Conservation (phyloP, 805 yeast species). For the Ogataea pilisensis region DNA sequence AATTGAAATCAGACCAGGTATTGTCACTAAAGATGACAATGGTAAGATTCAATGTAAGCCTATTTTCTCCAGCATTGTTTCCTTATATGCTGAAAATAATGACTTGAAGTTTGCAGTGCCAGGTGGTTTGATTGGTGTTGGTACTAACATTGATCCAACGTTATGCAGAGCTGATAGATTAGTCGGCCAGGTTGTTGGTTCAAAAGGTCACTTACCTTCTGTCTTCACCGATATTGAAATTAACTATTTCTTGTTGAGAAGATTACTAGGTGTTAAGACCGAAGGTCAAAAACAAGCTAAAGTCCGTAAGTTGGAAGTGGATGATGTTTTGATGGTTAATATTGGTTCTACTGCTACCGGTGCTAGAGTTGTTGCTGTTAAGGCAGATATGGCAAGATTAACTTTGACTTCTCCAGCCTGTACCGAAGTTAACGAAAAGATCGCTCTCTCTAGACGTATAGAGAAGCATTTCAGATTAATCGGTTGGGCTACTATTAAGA, state of each 20-base stretch:
- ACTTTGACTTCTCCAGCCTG: conserved; percentile 97
- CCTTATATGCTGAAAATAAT: conserved; percentile 95
- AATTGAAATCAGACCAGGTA: conserved; percentile 98
- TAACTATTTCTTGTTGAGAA: conserved; percentile 92
- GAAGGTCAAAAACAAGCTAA: conserved; percentile 96
- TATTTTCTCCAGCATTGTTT: conserved; percentile 87
- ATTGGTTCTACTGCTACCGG: conserved; percentile 99
- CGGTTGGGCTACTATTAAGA: conserved; percentile 99
- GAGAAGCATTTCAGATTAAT: conserved; percentile 99
- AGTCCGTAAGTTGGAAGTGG: conserved; percentile 89
- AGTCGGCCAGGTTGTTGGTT: conserved; percentile 99
- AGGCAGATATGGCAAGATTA: conserved; percentile 98
- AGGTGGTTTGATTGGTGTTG: conserved; percentile 99
- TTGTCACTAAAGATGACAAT: conserved; percentile 89
- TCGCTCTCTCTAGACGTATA: conserved; percentile 97
- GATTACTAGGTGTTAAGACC: conserved; percentile 96
- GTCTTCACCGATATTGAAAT: conserved; percentile 97
- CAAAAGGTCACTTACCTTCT: conserved; percentile 92
- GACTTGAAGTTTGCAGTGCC: conserved; percentile 98
- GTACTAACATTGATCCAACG: conserved; percentile 98
- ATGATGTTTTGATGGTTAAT: conserved; percentile 97
- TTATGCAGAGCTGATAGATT: conserved; percentile 98
- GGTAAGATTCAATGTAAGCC: conserved; percentile 93
- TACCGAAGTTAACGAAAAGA: conserved; percentile 97
- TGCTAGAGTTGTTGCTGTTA: conserved; percentile 96